Percentiles rank a stretch among this genome's conserved stretches.
phyloP scores from a whole-genome alignment of 306 rosid species.

The Canavalia ensiformis region DNA sequence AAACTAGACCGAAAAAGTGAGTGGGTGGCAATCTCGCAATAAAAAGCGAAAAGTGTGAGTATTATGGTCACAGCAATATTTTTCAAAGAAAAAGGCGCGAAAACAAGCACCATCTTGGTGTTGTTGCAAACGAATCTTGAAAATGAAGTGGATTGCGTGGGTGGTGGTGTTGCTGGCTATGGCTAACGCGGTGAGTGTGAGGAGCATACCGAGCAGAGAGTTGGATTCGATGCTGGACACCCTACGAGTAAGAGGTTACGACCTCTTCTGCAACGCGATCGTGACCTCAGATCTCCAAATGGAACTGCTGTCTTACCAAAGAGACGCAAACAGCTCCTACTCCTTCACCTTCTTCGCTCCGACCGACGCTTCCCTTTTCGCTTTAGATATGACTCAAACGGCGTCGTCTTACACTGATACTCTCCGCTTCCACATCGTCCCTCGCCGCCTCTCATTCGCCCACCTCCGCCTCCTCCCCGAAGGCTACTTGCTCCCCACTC shows the following conservation, averaged over 20 bases:
- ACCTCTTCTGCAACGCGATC: slow-evolving; percentile 75
- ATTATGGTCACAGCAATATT: neutral
- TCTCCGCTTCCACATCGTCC: slow-evolving; percentile 70
- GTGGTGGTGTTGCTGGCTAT: neutral
- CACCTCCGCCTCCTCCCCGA: slow-evolving; percentile 57
- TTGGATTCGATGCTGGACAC: slow-evolving; percentile 59
- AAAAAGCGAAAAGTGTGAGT: neutral
- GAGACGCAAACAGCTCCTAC: neutral
- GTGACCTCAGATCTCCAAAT: slow-evolving; percentile 69
- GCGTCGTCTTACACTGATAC: slow-evolving; percentile 63
- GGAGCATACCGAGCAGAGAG: slow-evolving; percentile 51
- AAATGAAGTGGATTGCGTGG: slow-evolving; percentile 28
- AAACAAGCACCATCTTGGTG: slow-evolving; percentile 3
- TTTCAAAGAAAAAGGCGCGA: slow-evolving; percentile 41
- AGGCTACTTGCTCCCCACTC: slow-evolving; percentile 61
- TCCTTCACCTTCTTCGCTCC: slow-evolving; percentile 77
- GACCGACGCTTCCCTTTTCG: slow-evolving; percentile 67
- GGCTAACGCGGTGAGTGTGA: neutral
- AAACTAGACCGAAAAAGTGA: neutral
- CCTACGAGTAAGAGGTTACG: slow-evolving; percentile 66
- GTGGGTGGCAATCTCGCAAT: slow-evolving; percentile 6
- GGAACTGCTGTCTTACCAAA: slow-evolving; percentile 39
- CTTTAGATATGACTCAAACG: slow-evolving; percentile 67
- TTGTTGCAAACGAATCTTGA: slow-evolving; percentile 42
- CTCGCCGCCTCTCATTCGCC: slow-evolving; percentile 64